Evolutionary conservation across 306 rosid genomes (phyloP), one percentile per base, ranked within the genome.

Genomic region (Gillenia trifoliata): DNA sequence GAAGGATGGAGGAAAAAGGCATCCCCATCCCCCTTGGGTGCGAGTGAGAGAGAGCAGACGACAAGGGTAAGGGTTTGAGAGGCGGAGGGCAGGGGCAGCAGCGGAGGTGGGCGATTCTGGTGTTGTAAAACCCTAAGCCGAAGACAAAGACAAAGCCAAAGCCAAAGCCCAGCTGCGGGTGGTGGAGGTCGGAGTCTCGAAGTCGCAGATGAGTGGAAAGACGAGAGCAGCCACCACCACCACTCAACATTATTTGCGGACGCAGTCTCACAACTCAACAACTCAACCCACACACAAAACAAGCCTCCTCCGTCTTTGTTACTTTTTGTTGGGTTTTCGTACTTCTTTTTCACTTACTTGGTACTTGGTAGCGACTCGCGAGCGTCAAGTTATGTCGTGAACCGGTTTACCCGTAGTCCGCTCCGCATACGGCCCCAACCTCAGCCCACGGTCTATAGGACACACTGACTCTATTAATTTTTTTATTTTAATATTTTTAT

Each of bases 161-260:
- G n/a, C 67, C 85, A 19, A 63, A 73, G 17, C 71, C 86, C 20
- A 74, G 76, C 6, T 26, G 57, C 29, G 29, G 41, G 8, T 9
- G 54, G 31, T 22, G 69, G 36, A 23, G 60, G 60, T 89, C 81
- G 67, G 85, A 87, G n/a, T 83, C 88, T 62, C 89, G 77, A 13
- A 81, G 80, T 75, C 89, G 84, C 15, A 89, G 84, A 72, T 83
- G 96, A 49, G 66, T 75, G 36, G 91, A 85, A 57, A 86, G 70
- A 60, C 88, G 96, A 82, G 55, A 77, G 22, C 86, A 79, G 34
- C 80, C 77, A 3, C 75, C 65, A 13, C 76, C 81, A 41, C 77
- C 61, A 22, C 71, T 17, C 45, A 72, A 72, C 81, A 78, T 71
- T 61, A 66, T 62, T 47, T 34, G 76, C 75, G 4, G 28, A 40